A percentile compares a stretch with the other conserved stretches of the same genome.
phyloP scores from a whole-genome alignment of 23 red algal genomes.

The Cyanidiococcus yangmingshanensis region DNA sequence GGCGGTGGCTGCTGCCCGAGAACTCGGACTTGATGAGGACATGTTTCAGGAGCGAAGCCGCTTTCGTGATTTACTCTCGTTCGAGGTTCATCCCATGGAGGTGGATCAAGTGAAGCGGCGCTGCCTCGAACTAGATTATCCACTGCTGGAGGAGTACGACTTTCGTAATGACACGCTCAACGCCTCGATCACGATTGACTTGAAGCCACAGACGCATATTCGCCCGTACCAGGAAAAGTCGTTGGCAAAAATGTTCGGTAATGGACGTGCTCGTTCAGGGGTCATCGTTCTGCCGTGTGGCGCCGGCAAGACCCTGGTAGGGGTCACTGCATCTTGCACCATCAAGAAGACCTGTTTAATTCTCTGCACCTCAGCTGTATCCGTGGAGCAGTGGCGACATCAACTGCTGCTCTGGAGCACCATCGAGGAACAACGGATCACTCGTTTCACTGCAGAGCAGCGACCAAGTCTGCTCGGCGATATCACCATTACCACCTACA shows the following conservation, averaged over 20 bases:
- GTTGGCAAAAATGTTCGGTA: constrained; percentile 99
- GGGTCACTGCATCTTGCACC: constrained; percentile 90
- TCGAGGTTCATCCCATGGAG: constrained; percentile 34
- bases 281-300: constrained; percentile 97
- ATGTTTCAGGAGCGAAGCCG: neutral
- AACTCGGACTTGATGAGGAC: neutral
- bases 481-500: constrained; percentile 91
- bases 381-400: constrained; percentile 96
- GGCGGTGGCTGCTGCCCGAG: constrained; percentile 4
- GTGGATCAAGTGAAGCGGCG: constrained; percentile 91
- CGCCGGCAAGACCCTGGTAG: constrained; percentile 88
- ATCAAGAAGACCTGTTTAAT: constrained; percentile 88
- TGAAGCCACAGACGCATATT: constrained; percentile 78
- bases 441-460: constrained; percentile 71
- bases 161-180: constrained; percentile 84
- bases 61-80: neutral
- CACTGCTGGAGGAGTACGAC: constrained; percentile 97
- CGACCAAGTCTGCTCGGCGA: constrained; percentile 39
- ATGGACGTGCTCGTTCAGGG: constrained; percentile 83
- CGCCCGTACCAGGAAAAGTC: constrained; percentile 98
- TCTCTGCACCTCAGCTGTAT: constrained; percentile 92
- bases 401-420: constrained; percentile 97
- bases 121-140: constrained; percentile 78
- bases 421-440: constrained; percentile 60
- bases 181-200: constrained; percentile 56